Base-by-base conservation (phyloP, 108 stramenopile species). In the Cyclostephanos invisitatus region DNA sequence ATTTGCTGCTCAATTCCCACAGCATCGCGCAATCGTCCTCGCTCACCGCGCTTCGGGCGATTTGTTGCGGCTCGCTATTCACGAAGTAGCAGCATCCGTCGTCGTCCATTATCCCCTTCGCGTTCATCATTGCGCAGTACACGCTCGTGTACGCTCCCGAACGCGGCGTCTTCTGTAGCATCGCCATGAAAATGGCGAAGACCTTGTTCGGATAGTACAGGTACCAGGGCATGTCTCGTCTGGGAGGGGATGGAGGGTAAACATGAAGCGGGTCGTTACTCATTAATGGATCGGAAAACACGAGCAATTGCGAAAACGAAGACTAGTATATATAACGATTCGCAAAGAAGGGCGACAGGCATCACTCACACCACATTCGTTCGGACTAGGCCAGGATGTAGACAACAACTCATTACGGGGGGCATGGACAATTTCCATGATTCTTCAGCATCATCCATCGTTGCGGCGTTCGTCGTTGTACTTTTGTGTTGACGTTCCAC, bases 311-410 rank as follows among this genome's bases (percentile, higher is more conserved):
- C n/a, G n/a, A n/a, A n/a, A n/a, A n/a, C n/a, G n/a, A n/a, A n/a
- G n/a, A n/a, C n/a, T n/a, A n/a, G n/a, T n/a, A 15, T 54, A 0
- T 24, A 54, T 64, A 0, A 24, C 53, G 21, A 54, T 9, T 4
- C 22, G 14, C 44, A 15, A 15, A 42, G 40, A 14, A 14, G 14
- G 44, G 44, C 44, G 44, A 15, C 11, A 15, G 5, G 48, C 48
- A 32, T 32, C 7, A 38, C 60, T 61, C n/a, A 61, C 60, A 83
- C 82, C 5, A 96, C 89, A 67, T 96, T 91, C 48, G 96, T 96
- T 32, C 92, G 86, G 1, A 96, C 96, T 48, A 94, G 57, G 11
- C 96, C 96, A 28, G 96, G 96, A 83, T 96, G 93, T n/a, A 94
- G 77, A 17, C 85, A 85, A 68, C 74, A 86, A 50, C 77, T 78